These are phyloP conservation scores for Epichloe amarillans DNA, from an alignment of 2,329 filamentous ascomycete species.

Conservation along the genomic window DNA sequence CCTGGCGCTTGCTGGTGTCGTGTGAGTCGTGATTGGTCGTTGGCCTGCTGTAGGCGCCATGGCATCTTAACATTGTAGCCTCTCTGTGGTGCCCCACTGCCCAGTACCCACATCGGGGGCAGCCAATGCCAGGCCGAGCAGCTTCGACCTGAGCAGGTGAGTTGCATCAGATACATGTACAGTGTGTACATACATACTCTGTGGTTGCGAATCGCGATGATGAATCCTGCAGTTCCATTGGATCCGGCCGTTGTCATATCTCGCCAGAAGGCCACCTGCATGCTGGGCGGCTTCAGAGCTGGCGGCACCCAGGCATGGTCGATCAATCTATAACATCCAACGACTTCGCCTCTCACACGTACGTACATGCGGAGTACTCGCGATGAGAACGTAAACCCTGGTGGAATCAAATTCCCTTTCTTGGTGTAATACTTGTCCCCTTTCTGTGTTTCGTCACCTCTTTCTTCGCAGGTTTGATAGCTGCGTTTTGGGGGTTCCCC, in stretches of 20 bases:
- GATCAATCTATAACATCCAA: constrained; percentile 1
- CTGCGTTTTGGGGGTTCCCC: too few species aligned
- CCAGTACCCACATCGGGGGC: neutral
- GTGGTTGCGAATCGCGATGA: constrained; percentile 10
- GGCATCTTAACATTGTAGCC: neutral
- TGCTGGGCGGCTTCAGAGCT: neutral
- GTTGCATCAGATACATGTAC: neutral
- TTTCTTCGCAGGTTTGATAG: too few species aligned
- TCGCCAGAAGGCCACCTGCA: neutral
- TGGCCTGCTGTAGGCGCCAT: constrained; percentile 3
- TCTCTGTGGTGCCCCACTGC: neutral
- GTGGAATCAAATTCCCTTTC: neutral
- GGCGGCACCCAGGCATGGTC: neutral
- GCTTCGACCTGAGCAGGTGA: neutral
- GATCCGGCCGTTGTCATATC: neutral
- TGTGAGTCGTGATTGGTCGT: constrained; percentile 3
- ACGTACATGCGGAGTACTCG: neutral
- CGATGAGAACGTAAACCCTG: neutral
- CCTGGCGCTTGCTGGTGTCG: neutral
- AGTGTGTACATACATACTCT: neutral
- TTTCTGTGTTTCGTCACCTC: neutral
- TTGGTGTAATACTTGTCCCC: neutral
- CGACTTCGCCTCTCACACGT: neutral
- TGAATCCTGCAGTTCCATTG: constrained; percentile 1
- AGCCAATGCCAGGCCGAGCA: constrained; percentile 1